phyloP scores from a whole-genome alignment of 176 grass and related monocot genomes.

The Guadua angustifolia region DNA sequence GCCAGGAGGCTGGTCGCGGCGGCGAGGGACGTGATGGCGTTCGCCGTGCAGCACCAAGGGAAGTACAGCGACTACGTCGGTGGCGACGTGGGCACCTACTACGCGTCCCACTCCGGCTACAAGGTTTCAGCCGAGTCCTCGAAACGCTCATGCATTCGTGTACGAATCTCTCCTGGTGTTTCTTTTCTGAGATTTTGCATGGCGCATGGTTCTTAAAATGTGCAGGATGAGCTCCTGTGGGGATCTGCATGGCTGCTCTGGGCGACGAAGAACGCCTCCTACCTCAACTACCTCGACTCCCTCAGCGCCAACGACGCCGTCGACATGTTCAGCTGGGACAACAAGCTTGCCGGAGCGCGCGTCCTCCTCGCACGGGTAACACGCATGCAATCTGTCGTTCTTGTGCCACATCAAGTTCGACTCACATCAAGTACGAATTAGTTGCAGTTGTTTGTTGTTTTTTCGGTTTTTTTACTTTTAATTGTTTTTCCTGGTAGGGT shows the following conservation, averaged over 20 bases:
- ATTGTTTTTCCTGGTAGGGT: too few species aligned
- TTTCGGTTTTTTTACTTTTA: too few species aligned
- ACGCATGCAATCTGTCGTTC: not conserved
- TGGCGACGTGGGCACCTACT: conserved; percentile 55
- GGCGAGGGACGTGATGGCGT: too few species aligned
- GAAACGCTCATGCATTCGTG: not conserved
- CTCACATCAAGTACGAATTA: too few species aligned
- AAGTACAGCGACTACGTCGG: conserved; percentile 70
- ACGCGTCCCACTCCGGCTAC: conserved; percentile 65
- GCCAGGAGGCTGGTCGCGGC: too few species aligned
- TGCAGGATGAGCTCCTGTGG: conserved; percentile 83
- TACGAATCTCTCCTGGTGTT: too few species aligned
- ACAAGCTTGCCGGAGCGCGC: conserved; percentile 82
- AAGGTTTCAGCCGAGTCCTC: conserved; percentile 32
- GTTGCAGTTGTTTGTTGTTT: too few species aligned
- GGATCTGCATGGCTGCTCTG: conserved; percentile 77
- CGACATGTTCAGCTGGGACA: conserved; percentile 97
- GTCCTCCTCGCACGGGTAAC: conserved; percentile 71
- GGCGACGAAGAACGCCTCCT: conserved; percentile 69
- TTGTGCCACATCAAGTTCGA: not conserved
- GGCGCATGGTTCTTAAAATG: too few species aligned
- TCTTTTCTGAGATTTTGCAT: too few species aligned
- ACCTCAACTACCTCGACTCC: conserved; percentile 55
- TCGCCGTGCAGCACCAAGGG: too few species aligned
- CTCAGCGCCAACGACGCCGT: conserved; percentile 58